Conservation (phyloP, 768 basidiomycete species). For the Pleurotus sapidus region DNA sequence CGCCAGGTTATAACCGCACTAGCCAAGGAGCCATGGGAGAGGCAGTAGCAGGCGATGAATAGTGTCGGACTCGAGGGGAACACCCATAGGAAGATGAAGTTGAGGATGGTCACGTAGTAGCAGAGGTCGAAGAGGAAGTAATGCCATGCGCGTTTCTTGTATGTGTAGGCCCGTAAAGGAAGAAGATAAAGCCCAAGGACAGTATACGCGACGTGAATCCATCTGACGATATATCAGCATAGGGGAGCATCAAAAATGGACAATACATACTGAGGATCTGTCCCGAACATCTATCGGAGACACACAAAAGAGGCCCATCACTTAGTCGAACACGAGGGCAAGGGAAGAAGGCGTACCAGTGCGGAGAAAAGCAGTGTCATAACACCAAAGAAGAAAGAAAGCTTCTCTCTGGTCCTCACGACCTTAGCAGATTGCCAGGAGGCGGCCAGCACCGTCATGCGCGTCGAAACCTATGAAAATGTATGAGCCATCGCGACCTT, state of each 20-base stretch:
- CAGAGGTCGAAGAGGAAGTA: slow-evolving; percentile 94
- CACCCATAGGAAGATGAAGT: slow-evolving; percentile 90
- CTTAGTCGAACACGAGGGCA: slow-evolving; percentile 49
- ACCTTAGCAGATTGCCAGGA: slow-evolving; percentile 95
- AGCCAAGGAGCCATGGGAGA: slow-evolving; percentile 88
- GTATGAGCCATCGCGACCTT: background rate
- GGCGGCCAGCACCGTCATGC: slow-evolving; percentile 71
- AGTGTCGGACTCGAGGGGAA: slow-evolving; percentile 74
- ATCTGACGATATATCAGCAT: slow-evolving; percentile 40
- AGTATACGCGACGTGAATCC: slow-evolving; percentile 88
- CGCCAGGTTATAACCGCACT: slow-evolving; percentile 98
- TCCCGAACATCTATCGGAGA: slow-evolving; percentile 7
- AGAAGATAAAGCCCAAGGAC: slow-evolving; percentile 74
- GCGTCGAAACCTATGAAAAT: slow-evolving; percentile 61
- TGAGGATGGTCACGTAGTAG: slow-evolving; percentile 91
- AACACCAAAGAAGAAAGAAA: slow-evolving; percentile 93
- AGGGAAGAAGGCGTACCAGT: slow-evolving; percentile 83
- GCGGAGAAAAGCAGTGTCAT: slow-evolving; percentile 85
- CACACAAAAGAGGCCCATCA: background rate
- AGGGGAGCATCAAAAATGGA: background rate
- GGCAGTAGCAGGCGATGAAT: slow-evolving; percentile 90
- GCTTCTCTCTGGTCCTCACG: slow-evolving; percentile 76
- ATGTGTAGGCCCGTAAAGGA: slow-evolving; percentile 77
- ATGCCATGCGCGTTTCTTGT: slow-evolving; percentile 93
- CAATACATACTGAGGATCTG: background rate